Conservation (phyloP, 163 green algal species). For the Scenedesmus sp. region DNA sequence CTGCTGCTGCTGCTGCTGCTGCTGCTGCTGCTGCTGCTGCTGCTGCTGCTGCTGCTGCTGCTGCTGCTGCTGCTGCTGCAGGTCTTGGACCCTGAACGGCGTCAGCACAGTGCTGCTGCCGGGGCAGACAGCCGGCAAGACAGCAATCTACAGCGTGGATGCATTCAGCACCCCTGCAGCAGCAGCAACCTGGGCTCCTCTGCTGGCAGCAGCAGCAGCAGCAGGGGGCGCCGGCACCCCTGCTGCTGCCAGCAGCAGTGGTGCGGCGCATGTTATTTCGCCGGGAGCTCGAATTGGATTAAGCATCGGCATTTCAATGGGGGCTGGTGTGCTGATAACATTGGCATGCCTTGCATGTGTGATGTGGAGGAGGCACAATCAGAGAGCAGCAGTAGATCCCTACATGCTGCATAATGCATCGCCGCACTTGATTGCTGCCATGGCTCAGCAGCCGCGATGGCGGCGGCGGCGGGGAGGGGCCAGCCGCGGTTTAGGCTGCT, state of each 20-base stretch:
- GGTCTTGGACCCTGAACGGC: background rate
- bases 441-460: background rate
- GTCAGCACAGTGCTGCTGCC: background rate
- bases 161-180: background rate
- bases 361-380: background rate
- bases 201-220: conserved; percentile 10
- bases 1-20: background rate
- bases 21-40: background rate
- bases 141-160: background rate
- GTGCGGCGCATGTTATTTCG: background rate
- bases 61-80: conserved; percentile 5
- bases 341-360: background rate
- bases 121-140: background rate
- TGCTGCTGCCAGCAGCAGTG: background rate
- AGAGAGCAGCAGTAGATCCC: background rate
- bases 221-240: background rate
- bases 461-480: too few relatives aligned
- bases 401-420: background rate
- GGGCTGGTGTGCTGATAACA: background rate
- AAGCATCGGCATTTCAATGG: background rate
- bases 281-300: background rate
- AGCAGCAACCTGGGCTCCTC: background rate
- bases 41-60: background rate
- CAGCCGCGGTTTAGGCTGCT: background rate
- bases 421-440: background rate